These are phyloP conservation scores for Kodamaea hsintzibuensis DNA, from an alignment of 805 yeast genomes.

Conservation along the genomic window DNA sequence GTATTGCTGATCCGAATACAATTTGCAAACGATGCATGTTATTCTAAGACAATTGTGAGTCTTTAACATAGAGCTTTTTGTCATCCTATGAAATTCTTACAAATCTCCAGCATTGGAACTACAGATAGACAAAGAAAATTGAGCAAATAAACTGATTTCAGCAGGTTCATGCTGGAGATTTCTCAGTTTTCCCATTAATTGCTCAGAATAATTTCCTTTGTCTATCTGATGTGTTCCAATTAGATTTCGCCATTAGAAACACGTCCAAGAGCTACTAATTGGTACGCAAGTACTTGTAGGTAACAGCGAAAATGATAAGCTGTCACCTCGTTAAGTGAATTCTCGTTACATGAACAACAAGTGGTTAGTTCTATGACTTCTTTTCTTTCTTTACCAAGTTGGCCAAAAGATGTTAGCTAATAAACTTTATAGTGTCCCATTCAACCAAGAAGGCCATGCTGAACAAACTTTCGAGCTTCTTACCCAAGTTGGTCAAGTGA, in stretches of 20 bases:
- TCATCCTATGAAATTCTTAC: too few relatives aligned
- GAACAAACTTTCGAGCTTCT: constrained; percentile 58
- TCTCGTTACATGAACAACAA: constrained; percentile 92
- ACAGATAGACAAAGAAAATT: too few relatives aligned
- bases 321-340: constrained; percentile 96
- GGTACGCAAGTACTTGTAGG: constrained; percentile 76
- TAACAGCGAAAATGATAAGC: constrained; percentile 85
- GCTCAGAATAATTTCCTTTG: too few relatives aligned
- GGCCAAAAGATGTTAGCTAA: constrained; percentile 70
- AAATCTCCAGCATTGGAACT: too few relatives aligned
- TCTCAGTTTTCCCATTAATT: too few relatives aligned
- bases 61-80: too few relatives aligned
- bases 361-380: constrained; percentile 62
- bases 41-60: too few relatives aligned
- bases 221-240: constrained; percentile 58
- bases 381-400: constrained; percentile 63
- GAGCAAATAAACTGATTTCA: too few relatives aligned
- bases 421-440: constrained; percentile 72
- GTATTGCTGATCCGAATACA: too few relatives aligned
- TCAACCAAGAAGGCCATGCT: constrained; percentile 64
- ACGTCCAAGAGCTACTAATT: constrained; percentile 61
- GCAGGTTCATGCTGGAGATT: constrained; percentile 55
- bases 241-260: constrained; percentile 47
- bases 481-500: constrained; percentile 66
- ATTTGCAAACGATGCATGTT: too few relatives aligned